Percentiles rank a stretch among this genome's conserved stretches.
phyloP scores from a whole-genome alignment of 768 basidiomycete genomes.

The Hygrophoropsis aurantiaca region DNA sequence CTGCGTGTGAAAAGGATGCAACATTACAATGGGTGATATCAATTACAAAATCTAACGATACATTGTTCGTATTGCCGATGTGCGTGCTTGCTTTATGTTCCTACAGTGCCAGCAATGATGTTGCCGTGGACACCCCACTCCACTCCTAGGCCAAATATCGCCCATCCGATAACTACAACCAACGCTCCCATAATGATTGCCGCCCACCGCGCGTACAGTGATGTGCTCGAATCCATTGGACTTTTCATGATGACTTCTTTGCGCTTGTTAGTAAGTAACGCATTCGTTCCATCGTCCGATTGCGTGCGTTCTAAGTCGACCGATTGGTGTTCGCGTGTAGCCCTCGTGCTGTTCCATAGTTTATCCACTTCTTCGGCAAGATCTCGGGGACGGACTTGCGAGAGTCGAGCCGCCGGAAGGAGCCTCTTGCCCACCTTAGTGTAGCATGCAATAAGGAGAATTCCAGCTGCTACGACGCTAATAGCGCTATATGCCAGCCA shows the following conservation, averaged over 20 bases:
- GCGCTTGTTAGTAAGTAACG: background rate
- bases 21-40: no score
- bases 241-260: constrained; percentile 6
- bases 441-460: constrained; percentile 30
- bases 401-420: constrained; percentile 39
- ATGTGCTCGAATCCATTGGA: background rate
- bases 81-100: constrained; percentile 17
- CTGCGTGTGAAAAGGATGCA: no score
- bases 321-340: background rate
- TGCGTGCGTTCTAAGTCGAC: no score
- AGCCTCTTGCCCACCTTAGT: constrained; percentile 13
- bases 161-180: constrained; percentile 38
- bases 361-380: constrained; percentile 29
- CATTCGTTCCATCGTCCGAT: background rate
- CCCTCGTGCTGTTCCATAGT: constrained; percentile 13
- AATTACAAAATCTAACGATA: no score
- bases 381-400: constrained; percentile 32
- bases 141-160: constrained; percentile 43
- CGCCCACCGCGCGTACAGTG: constrained; percentile 15
- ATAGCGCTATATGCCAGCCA: constrained; percentile 41
- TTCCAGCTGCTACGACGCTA: constrained; percentile 34
- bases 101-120: constrained; percentile 27
- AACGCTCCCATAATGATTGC: constrained; percentile 20
- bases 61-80: no score
- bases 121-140: constrained; percentile 41